These are phyloP conservation scores for Phytophthora hybrid DNA, from an alignment of 352 stramenopile species.

Conservation along the genomic window DNA sequence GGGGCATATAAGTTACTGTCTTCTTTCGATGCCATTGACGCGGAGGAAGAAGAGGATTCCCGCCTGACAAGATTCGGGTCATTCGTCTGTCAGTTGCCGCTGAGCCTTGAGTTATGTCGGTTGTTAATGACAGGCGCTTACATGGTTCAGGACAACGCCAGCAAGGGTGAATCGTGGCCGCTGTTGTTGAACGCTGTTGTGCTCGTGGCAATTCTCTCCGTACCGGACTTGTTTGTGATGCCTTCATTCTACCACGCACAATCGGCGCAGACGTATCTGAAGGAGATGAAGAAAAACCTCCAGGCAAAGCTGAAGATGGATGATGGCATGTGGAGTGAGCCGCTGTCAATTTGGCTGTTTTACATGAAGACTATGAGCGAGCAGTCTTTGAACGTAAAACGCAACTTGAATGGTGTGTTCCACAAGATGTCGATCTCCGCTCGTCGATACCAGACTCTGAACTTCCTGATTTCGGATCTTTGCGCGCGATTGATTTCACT, in stretches of 20 bases:
- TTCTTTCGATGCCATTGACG: slow-evolving; percentile 75
- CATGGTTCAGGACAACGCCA: slow-evolving; percentile 44
- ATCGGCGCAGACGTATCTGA: slow-evolving; percentile 68
- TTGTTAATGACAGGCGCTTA: slow-evolving; percentile 73
- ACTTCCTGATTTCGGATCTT: slow-evolving; percentile 82
- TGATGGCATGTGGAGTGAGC: slow-evolving; percentile 76
- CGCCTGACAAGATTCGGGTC: slow-evolving; percentile 79
- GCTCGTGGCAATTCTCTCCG: slow-evolving; percentile 68
- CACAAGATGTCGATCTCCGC: slow-evolving; percentile 67
- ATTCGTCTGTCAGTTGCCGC: slow-evolving; percentile 83
- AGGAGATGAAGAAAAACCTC: slow-evolving; percentile 83
- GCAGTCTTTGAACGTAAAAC: slow-evolving; percentile 52
- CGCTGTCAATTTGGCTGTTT: slow-evolving; percentile 74
- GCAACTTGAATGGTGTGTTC: slow-evolving; percentile 52
- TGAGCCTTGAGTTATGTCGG: slow-evolving; percentile 79
- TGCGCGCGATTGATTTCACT: slow-evolving; percentile 70
- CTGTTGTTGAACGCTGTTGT: slow-evolving; percentile 71
- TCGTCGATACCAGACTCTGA: slow-evolving; percentile 78
- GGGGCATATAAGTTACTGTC: slow-evolving; percentile 83
- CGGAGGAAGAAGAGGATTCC: slow-evolving; percentile 55
- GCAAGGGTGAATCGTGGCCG: slow-evolving; percentile 40
- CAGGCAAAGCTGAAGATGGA: slow-evolving; percentile 76
- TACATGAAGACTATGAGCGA: slow-evolving; percentile 68
- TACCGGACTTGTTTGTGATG: slow-evolving; percentile 78
- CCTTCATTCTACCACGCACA: slow-evolving; percentile 83